Percentiles rank a stretch among this genome's conserved stretches.
Conservation (phyloP, 495 filamentous ascomycete species). For the Neurospora sp. region DNA sequence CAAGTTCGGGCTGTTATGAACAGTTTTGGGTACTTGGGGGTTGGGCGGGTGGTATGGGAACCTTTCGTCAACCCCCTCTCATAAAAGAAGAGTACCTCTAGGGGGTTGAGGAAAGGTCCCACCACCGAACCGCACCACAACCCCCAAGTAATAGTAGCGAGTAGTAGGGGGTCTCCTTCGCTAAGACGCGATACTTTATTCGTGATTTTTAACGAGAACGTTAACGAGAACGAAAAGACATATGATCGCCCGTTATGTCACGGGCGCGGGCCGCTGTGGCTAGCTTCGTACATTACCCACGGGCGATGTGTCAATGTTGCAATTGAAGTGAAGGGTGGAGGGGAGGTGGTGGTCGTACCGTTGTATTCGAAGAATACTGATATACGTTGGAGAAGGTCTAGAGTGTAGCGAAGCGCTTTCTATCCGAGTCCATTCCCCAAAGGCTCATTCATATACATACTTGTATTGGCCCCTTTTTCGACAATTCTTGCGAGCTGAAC, state of each 20-base stretch:
- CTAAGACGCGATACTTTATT: background rate
- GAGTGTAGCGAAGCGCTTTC: too few relatives aligned
- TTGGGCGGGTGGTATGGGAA: too few relatives aligned
- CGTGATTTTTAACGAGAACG: background rate
- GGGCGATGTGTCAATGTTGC: background rate
- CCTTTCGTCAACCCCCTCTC: too few relatives aligned
- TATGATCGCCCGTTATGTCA: background rate
- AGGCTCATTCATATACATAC: too few relatives aligned
- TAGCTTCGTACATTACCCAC: background rate
- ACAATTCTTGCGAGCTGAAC: too few relatives aligned
- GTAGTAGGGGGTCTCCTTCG: background rate
- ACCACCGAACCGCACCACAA: too few relatives aligned
- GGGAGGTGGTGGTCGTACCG: background rate
- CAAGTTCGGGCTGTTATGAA: background rate
- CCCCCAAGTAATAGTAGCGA: background rate
- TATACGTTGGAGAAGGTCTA: too few relatives aligned
- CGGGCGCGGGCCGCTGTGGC: background rate
- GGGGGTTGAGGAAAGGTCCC: too few relatives aligned
- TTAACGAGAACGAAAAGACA: background rate
- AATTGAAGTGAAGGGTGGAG: background rate
- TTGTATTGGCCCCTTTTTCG: too few relatives aligned
- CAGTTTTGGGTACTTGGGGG: background rate
- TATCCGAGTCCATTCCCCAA: too few relatives aligned
- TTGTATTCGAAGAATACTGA: background rate
- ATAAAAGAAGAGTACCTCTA: too few relatives aligned